A percentile compares a stretch with the other conserved stretches of the same genome.
Conservation (phyloP, 2,329 filamentous ascomycete species). For the Colletotrichum truncatum region DNA sequence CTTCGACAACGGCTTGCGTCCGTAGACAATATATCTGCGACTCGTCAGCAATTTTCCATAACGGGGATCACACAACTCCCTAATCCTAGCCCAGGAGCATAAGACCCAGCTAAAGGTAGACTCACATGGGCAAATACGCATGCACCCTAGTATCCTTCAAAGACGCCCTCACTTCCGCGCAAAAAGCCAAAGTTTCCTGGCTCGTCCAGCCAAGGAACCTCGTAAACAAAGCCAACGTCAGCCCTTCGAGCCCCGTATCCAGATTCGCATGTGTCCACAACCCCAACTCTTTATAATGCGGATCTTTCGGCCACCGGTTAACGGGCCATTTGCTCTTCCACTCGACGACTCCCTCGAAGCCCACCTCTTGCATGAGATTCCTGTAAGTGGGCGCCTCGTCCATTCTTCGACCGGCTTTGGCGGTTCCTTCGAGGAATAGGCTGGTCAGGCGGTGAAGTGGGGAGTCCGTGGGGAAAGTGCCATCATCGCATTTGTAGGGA, state of each 20-base stretch:
- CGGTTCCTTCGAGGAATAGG: slow-evolving; percentile 41
- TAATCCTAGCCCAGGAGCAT: not conserved
- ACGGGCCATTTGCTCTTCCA: slow-evolving; percentile 44
- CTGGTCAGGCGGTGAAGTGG: slow-evolving; percentile 38
- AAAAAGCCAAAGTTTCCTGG: slow-evolving; percentile 39
- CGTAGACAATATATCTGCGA: slow-evolving; percentile 23
- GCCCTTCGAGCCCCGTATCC: slow-evolving; percentile 42
- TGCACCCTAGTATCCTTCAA: slow-evolving; percentile 36
- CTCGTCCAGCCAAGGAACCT: slow-evolving; percentile 45
- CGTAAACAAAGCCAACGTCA: slow-evolving; percentile 47
- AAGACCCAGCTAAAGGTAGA: too few relatives aligned
- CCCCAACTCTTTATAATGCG: slow-evolving; percentile 45
- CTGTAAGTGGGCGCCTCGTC: slow-evolving; percentile 39
- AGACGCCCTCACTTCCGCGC: slow-evolving; percentile 35
- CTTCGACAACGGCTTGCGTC: slow-evolving; percentile 11
- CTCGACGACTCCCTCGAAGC: slow-evolving; percentile 44
- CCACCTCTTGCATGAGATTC: slow-evolving; percentile 37
- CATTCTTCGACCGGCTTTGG: slow-evolving; percentile 39
- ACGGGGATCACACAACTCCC: too few relatives aligned
- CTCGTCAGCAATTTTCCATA: not conserved
- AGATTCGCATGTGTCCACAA: slow-evolving; percentile 42
- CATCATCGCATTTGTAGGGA: slow-evolving; percentile 42
- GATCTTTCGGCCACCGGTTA: slow-evolving; percentile 46
- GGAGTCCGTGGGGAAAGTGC: slow-evolving; percentile 38
- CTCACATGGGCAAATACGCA: slow-evolving; percentile 34